Percentiles rank a stretch among this genome's conserved stretches.
phyloP scores from a whole-genome alignment of 225 moss, liverwort and hornwort genomes.

The Physcomitrellopsis africana region DNA sequence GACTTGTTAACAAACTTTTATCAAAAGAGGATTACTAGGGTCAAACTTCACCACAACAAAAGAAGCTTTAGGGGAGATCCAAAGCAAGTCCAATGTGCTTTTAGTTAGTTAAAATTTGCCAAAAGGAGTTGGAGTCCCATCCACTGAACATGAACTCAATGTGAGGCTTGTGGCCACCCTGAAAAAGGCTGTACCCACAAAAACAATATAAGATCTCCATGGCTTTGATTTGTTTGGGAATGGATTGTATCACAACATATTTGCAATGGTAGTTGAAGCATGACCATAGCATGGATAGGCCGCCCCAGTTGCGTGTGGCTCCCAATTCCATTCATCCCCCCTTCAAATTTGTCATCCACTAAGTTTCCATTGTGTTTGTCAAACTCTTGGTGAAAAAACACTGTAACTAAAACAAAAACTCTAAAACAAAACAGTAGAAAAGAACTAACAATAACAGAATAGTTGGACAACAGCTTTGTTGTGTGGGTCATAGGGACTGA shows the following conservation, averaged over 20 bases:
- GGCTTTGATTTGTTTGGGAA: constrained; percentile 24
- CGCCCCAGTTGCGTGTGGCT: background rate
- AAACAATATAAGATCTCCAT: constrained; percentile 17
- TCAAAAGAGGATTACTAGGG: no score
- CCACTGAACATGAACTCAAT: constrained; percentile 32
- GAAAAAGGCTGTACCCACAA: constrained; percentile 21
- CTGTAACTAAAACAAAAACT: no score
- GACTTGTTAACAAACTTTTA: no score
- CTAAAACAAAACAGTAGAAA: no score
- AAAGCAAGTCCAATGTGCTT: background rate
- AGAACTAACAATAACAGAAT: no score
- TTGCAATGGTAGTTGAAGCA: constrained; percentile 41
- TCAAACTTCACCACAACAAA: no score
- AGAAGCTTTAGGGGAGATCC: background rate
- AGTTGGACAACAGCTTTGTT: no score
- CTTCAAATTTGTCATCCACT: no score
- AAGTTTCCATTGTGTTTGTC: no score
- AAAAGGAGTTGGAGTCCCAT: constrained; percentile 9
- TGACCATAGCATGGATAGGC: constrained; percentile 32
- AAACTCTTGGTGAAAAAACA: no score
- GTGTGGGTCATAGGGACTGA: background rate
- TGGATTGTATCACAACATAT: constrained; percentile 42
- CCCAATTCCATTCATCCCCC: background rate
- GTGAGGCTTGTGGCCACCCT: constrained; percentile 27
- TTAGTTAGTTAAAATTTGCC: background rate